Base-by-base conservation (phyloP, 208 protist species). In the Acanthamoeba royreba region DNA sequence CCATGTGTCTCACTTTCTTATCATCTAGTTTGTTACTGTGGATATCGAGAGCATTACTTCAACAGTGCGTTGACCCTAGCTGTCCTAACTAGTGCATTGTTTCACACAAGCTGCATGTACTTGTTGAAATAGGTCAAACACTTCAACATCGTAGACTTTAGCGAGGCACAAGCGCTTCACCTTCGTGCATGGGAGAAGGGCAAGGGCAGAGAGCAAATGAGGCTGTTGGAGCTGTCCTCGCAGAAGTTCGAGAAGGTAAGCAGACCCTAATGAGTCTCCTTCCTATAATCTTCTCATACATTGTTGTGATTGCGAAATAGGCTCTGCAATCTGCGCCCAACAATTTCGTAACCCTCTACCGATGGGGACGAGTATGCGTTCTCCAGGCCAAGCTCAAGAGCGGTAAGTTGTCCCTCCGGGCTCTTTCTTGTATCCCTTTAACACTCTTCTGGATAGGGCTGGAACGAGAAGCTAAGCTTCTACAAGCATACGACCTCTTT, bases 311-410 rank as follows among this genome's bases (percentile, higher is more conserved):
- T 55, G 49, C 19, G 49, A 9, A 55, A 63, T 33, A 91, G 53
- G 86, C 86, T 11, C 86, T 92, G 13, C 86, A 92, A 31, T 66
- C 86, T 22, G 86, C 86, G 40, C 86, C 86, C 52, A 92, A 92
- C 86, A 92, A 92, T 55, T 92, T 92, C 61, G 42, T 92, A 15
- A 92, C 86, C 3, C 86, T 92, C 38, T 92, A 92, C 86, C 33
- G 86, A 11, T 92, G 47, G 86, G 86, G 86, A 11, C 52, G 86
- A n/a, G 86, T 92, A 11, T 92, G 38, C 61, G 49, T 52, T 9
- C 42, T 69, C 53, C 86, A 92, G n/a, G 11, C 86, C 35, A 92
- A 92, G 61, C 61, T 92, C 42, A 5, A 92, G 45, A 28, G 19
- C 17, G 58, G 86, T 66, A 25, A n/a, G 33, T 4, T 43, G 31